Conservation (phyloP, 352 stramenopile genomes). For the Elongisporangium undulatum region DNA sequence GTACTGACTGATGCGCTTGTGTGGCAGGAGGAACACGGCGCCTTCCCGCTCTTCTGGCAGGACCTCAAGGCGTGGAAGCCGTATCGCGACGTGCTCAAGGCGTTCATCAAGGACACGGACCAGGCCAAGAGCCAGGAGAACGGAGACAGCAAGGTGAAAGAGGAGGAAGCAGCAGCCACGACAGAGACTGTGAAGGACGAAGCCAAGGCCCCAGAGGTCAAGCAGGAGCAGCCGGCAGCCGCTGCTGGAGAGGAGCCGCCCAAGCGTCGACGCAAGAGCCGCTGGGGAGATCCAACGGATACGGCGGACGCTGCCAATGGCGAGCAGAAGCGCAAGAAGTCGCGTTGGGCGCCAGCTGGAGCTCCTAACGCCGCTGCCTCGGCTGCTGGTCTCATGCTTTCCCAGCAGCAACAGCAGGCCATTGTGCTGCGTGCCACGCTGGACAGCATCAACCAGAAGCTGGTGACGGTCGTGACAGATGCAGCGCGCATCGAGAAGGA, state of each 20-base stretch:
- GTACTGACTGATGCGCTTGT: conserved; percentile 5
- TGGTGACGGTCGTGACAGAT: conserved; percentile 79
- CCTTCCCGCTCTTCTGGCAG: conserved; percentile 93
- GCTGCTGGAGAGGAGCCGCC: conserved; percentile 29
- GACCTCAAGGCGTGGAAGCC: conserved; percentile 92
- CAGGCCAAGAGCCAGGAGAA: conserved; percentile 18
- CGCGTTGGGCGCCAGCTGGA: conserved; percentile 58
- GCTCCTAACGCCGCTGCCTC: conserved; percentile 31
- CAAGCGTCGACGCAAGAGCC: conserved; percentile 80
- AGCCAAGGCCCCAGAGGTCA: background rate
- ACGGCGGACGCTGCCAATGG: conserved; percentile 9
- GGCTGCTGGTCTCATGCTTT: conserved; percentile 32
- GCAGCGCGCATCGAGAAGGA: conserved; percentile 80
- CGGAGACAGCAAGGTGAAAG: conserved; percentile 6
- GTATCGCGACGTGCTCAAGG: conserved; percentile 90
- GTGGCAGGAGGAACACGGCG: conserved; percentile 71
- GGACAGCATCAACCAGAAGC: conserved; percentile 63
- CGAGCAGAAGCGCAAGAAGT: conserved; percentile 77
- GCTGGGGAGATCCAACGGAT: conserved; percentile 75
- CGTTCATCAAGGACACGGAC: conserved; percentile 85
- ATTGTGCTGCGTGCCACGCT: conserved; percentile 68
- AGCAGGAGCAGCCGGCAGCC: background rate
- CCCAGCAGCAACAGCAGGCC: conserved; percentile 70
- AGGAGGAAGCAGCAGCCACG: background rate
- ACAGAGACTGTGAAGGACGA: no score